These are phyloP conservation scores for Acarospora socialis DNA, from an alignment of 2,329 filamentous ascomycete species.

Conservation along the genomic window DNA sequence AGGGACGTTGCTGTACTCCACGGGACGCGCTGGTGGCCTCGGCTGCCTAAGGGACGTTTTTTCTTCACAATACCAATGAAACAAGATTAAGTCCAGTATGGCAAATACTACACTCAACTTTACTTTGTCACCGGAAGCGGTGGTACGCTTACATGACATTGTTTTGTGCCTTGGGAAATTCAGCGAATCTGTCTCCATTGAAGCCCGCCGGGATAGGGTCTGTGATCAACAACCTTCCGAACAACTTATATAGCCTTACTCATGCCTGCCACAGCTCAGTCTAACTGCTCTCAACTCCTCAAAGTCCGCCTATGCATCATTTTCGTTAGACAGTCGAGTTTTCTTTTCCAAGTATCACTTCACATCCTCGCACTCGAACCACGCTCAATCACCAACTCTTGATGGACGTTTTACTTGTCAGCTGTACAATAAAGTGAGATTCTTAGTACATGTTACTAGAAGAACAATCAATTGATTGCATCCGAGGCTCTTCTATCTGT, in stretches of 20 bases:
- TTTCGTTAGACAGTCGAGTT: constrained; percentile 36
- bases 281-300: constrained; percentile 48
- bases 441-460: constrained; percentile 8
- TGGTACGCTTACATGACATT: constrained; percentile 43
- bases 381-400: constrained; percentile 10
- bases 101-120: too few relatives aligned
- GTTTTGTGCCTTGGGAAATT: constrained; percentile 49
- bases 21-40: too few relatives aligned
- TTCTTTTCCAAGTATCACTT: constrained; percentile 50
- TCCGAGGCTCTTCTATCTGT: constrained; percentile 42
- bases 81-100: too few relatives aligned
- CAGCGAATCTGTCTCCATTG: constrained; percentile 47
- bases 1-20: too few relatives aligned
- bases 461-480: constrained; percentile 6
- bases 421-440: constrained; percentile 40
- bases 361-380: constrained; percentile 17
- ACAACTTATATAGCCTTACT: constrained; percentile 1
- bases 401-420: constrained; percentile 43
- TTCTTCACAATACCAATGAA: too few relatives aligned
- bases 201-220: constrained; percentile 45
- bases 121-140: constrained; percentile 41
- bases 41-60: too few relatives aligned
- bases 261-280: constrained; percentile 43
- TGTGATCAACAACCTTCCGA: constrained; percentile 9
- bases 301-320: constrained; percentile 49